Base-by-base conservation (phyloP, 1,284 basidiomycete species). In the Heterobasidion parviporum region DNA sequence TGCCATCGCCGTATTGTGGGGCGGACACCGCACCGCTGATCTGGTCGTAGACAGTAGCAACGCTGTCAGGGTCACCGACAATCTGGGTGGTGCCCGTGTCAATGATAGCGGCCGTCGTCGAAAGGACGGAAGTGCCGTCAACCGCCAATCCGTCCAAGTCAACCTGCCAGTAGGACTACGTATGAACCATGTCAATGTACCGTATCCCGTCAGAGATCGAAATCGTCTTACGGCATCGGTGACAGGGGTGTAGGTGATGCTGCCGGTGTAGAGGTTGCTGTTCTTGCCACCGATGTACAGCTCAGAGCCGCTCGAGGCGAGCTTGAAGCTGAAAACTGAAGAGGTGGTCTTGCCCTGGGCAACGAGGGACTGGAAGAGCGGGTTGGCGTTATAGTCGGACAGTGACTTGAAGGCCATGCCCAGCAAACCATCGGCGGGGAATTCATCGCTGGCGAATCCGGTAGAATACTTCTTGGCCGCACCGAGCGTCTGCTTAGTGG, bases 321-420 rank as follows among this genome's bases (percentile, higher is more conserved):
- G 50, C 60, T 77, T 76, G 68, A 83, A 79, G n/a, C 67, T 72
- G 64, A 81, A 82, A 35, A 69, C 65, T 33, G 65, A 62, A 20
- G 65, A 54, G 15, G 63, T 54, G 53, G 74, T 68, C 38, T 64
- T 61, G 51, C 64, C 64, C 58, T 75, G 63, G 8, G 59, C 47
- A 47, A 66, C 45, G 5, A 69, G 65, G 9, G 63, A 69, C 57
- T 64, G 60, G 65, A 73, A 69, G 58, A 70, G 68, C 1, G 70
- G 69, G 51, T 60, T 60, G 53, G 59, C 36, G 36, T 57, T 51
- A 35, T 68, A 61, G 57, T 61, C 63, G 44, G 70, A 70, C 46
- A 72, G 61, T 9, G 61, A 56, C 43, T 67, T 62, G 63, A 69
- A 71, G 0, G 61, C 70, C 44, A 72, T 60, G 34, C 71, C 70